Percentiles rank a stretch among this genome's conserved stretches.
phyloP scores from a whole-genome alignment of 1,139 yeast species.

The Candida neerlandica region DNA sequence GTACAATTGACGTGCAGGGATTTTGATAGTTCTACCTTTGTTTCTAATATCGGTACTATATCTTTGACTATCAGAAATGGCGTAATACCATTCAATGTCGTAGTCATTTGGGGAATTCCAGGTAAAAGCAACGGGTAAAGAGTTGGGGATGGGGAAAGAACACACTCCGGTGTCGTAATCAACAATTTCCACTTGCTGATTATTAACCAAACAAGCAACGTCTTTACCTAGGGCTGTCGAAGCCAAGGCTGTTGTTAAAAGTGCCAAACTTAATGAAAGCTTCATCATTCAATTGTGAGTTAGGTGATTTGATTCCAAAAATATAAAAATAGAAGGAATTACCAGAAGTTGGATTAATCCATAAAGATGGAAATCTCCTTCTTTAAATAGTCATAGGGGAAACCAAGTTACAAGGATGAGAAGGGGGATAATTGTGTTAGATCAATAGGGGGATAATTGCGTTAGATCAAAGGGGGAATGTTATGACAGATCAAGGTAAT shows the following conservation, averaged over 20 bases:
- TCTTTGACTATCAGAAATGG: slow-evolving; percentile 22
- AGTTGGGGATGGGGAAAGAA: slow-evolving; percentile 36
- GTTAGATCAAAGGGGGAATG: not conserved
- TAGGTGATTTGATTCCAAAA: not conserved
- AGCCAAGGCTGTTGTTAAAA: slow-evolving; percentile 20
- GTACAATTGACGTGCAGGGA: slow-evolving; percentile 35
- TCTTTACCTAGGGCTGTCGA: slow-evolving; percentile 26
- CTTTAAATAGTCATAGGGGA: not conserved
- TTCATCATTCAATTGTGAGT: not conserved
- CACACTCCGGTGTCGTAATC: slow-evolving; percentile 45
- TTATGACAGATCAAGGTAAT: not conserved
- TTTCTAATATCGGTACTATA: slow-evolving; percentile 36
- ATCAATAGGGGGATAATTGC: not conserved
- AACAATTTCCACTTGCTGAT: slow-evolving; percentile 32
- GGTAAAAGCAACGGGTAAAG: slow-evolving; percentile 28
- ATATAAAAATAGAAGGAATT: not conserved
- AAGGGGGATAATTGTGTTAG: not conserved
- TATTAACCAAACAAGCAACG: slow-evolving; percentile 41
- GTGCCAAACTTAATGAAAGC: slow-evolving; percentile 7
- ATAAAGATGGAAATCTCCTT: not conserved
- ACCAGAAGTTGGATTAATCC: not conserved
- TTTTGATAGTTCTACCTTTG: slow-evolving; percentile 34
- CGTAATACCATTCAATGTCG: slow-evolving; percentile 40
- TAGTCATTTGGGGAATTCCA: slow-evolving; percentile 34
- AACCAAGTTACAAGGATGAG: not conserved